phyloP scores from a whole-genome alignment of 306 rosid genomes.

The Biancaea sappan region DNA sequence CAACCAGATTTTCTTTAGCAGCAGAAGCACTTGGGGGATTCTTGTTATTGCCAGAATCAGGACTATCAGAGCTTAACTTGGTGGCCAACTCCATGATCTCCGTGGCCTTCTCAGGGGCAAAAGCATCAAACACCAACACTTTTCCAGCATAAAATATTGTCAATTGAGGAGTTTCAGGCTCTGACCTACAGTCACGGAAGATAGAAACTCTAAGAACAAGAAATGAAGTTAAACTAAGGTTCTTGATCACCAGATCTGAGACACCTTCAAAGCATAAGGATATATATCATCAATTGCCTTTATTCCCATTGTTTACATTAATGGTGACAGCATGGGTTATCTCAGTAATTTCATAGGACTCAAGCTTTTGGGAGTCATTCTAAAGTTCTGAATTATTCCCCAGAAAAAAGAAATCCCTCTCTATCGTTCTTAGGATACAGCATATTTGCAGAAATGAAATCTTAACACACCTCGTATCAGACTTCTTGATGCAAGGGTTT shows the following conservation, averaged over 20 bases:
- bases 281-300: not conserved
- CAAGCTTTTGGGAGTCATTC: not conserved
- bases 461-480: conserved; percentile 49
- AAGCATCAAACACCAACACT: conserved; percentile 64
- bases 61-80: conserved; percentile 50
- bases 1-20: conserved; percentile 31
- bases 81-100: conserved; percentile 73
- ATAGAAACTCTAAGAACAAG: not conserved
- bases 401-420: not conserved
- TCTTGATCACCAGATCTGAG: conserved; percentile 6
- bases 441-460: not conserved
- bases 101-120: conserved; percentile 59
- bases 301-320: not conserved
- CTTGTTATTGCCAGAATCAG: conserved; percentile 3
- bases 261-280: not conserved
- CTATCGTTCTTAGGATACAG: not conserved
- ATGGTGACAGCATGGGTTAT: conserved; percentile 22
- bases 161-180: conserved; percentile 56
- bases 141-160: conserved; percentile 74
- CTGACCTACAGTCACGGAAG: conserved; percentile 37
- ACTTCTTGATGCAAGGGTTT: conserved; percentile 44
- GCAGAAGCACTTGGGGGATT: conserved; percentile 19
- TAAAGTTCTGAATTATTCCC: not conserved
- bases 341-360: conserved; percentile 31
- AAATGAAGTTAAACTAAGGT: not conserved